Percentiles rank a stretch among this genome's conserved stretches.
Evolutionary conservation across 2,329 filamentous ascomycete genomes (phyloP).

Genomic region (Scopulariopsis brevicaulis): DNA sequence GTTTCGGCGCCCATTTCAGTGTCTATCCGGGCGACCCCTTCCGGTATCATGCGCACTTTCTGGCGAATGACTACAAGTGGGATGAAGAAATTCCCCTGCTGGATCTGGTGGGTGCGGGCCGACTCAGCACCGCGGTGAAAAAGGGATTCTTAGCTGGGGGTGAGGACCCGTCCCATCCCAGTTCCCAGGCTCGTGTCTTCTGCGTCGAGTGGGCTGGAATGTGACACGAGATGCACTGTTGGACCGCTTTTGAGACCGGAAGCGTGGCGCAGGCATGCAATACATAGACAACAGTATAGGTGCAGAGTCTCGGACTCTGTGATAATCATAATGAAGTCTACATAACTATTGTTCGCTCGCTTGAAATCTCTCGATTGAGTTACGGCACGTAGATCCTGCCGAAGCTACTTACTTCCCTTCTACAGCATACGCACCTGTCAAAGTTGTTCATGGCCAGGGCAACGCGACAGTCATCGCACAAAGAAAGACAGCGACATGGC

Average conservation of each 20-base stretch:
- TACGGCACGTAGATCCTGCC: conserved; percentile 82
- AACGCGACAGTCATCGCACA: conserved; percentile 92
- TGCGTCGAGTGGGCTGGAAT: conserved; percentile 92
- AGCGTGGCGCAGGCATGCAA: neutral
- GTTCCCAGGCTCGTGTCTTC: conserved; percentile 52
- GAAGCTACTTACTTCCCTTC: conserved; percentile 79
- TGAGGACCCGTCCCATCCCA: conserved; percentile 18
- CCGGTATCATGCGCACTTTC: conserved; percentile 90
- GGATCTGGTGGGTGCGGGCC: conserved; percentile 74
- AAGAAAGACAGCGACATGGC: conserved; percentile 88
- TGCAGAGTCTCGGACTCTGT: neutral
- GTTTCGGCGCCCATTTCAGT: conserved; percentile 89
- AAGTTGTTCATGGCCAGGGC: conserved; percentile 96
- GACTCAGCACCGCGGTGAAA: conserved; percentile 89
- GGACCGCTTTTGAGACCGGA: neutral
- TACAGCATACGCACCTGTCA: conserved; percentile 89
- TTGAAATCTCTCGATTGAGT: neutral
- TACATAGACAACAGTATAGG: neutral
- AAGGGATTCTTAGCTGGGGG: conserved; percentile 88
- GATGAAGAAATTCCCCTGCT: conserved; percentile 76
- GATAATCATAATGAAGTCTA: neutral
- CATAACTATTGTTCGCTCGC: neutral
- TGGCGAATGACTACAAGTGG: conserved; percentile 77
- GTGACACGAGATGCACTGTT: conserved; percentile 31
- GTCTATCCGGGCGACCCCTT: conserved; percentile 93